Conservation (phyloP, 257 asterid species). For the Osmanthus fragrans region DNA sequence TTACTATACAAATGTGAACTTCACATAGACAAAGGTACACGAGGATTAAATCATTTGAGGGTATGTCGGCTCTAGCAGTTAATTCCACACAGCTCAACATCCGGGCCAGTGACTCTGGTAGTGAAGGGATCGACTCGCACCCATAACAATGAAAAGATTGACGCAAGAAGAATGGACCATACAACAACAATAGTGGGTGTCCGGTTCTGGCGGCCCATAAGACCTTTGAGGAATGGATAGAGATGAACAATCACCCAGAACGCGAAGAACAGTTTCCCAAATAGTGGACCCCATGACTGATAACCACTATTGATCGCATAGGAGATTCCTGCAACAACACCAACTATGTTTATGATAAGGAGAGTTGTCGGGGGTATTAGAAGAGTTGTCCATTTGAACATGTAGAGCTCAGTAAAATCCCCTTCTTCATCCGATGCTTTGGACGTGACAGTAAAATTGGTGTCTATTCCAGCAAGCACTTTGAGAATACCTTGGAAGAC, state of each 20-base stretch:
- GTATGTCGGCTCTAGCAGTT: slow-evolving; percentile 48
- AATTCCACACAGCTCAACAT: slow-evolving; percentile 72
- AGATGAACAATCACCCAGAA: slow-evolving; percentile 98
- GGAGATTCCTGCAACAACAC: slow-evolving; percentile 93
- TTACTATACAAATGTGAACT: neutral
- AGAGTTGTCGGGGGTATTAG: slow-evolving; percentile 93
- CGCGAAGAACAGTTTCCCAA: slow-evolving; percentile 86
- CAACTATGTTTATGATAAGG: slow-evolving; percentile 81
- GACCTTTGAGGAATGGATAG: slow-evolving; percentile 94
- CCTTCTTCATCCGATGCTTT: slow-evolving; percentile 93
- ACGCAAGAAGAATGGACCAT: slow-evolving; percentile 95
- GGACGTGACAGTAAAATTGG: slow-evolving; percentile 96
- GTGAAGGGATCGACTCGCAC: slow-evolving; percentile 92
- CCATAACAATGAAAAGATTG: slow-evolving; percentile 90
- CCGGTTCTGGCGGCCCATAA: slow-evolving; percentile 96
- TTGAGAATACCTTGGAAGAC: slow-evolving; percentile 95
- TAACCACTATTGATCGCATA: slow-evolving; percentile 91
- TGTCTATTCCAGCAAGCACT: slow-evolving; percentile 95
- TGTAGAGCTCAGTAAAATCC: slow-evolving; percentile 85
- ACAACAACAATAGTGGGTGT: slow-evolving; percentile 93
- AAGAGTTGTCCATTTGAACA: slow-evolving; percentile 98
- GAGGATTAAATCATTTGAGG: neutral
- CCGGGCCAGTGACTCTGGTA: slow-evolving; percentile 86
- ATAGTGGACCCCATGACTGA: slow-evolving; percentile 97
- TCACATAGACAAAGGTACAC: neutral